A percentile compares a stretch with the other conserved stretches of the same genome.
phyloP scores from a whole-genome alignment of 2,329 filamentous ascomycete genomes.

The Aspergillus aculeatinus region DNA sequence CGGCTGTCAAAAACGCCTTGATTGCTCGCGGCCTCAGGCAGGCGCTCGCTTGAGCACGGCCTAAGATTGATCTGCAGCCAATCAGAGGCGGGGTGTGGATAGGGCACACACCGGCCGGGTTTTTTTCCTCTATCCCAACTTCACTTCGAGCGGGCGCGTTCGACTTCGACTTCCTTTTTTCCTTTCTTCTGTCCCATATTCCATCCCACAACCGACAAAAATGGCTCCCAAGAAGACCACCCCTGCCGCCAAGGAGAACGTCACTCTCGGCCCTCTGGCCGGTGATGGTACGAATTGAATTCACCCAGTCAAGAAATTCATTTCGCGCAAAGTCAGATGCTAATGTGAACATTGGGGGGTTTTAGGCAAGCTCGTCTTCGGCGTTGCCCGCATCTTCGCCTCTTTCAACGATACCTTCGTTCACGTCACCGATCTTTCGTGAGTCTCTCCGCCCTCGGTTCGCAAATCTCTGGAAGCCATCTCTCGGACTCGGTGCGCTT shows the following conservation, averaged over 20 bases:
- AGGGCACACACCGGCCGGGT: slow-evolving; percentile 41
- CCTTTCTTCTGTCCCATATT: slow-evolving; percentile 36
- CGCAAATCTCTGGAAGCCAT: neutral
- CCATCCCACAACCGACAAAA: slow-evolving; percentile 51
- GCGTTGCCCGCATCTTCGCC: slow-evolving; percentile 96
- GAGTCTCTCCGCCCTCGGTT: slow-evolving; percentile 38
- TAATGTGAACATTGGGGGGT: slow-evolving; percentile 9
- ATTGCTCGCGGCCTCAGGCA: slow-evolving; percentile 19
- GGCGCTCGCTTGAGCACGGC: slow-evolving; percentile 30
- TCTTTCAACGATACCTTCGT: slow-evolving; percentile 94
- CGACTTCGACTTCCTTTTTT: slow-evolving; percentile 24
- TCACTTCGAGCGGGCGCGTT: slow-evolving; percentile 8
- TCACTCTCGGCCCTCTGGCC: slow-evolving; percentile 94
- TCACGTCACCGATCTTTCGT: slow-evolving; percentile 99
- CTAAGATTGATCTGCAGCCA: slow-evolving; percentile 21
- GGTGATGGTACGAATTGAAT: slow-evolving; percentile 77
- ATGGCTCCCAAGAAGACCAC: slow-evolving; percentile 90
- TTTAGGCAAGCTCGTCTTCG: slow-evolving; percentile 92
- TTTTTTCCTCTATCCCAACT: slow-evolving; percentile 26
- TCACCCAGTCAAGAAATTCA: neutral
- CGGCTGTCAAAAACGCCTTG: neutral
- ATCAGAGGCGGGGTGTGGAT: slow-evolving; percentile 27
- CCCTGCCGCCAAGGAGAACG: slow-evolving; percentile 86
- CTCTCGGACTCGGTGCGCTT: neutral
- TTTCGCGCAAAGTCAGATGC: neutral